Base-by-base conservation (phyloP, 2,329 filamentous ascomycete genomes). In the Calonectria pauciramosa region DNA sequence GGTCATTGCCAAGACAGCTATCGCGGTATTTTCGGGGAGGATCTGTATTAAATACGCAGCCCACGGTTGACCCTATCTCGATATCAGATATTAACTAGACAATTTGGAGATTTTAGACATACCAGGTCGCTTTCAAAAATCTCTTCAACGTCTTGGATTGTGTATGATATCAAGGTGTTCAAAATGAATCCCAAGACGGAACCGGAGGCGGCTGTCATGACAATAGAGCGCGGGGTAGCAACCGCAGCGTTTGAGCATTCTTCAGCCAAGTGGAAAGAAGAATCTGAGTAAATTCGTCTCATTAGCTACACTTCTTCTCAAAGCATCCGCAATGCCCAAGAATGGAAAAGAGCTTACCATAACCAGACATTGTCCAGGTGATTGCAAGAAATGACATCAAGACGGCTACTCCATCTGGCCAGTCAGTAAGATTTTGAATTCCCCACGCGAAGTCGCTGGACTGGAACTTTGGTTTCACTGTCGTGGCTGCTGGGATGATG, bases 361-460 rank as follows among this genome's bases (percentile, higher is more conserved):
- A 74, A n/a, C 72, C 72, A 18, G 72, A 74, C 72, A 74, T 74
- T 14, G 72, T 74, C 72, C 72, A 74, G 3, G 72, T 71, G 14
- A 74, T 74, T 26, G 72, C 69, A 20, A 74, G 72, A 26, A 74
- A 74, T 7, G 72, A 74, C 72, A 74, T 74, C 49, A 74, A 41
- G 23, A 74, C 70, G 5, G 72, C 54, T 4, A 71, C n/a, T 14
- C 72, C 72, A 59, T 74, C 72, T n/a, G 72, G 72, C 69, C 69
- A 74, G 18, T 74, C 72, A 7, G 72, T 74, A 7, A 72, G n/a
- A 20, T 74, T 74, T 16, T 74, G n/a, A 8, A 74, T 69, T 1
- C 69, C 36, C 72, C 72, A 74, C 3, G 72, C 72, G 44, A 74
- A 74, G 0, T 59, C 30, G 28, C 14, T 69, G 0, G 72, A 7